These are phyloP conservation scores for Diacronema lutheri DNA, from an alignment of 78 protist species.

Conservation along the genomic window DNA sequence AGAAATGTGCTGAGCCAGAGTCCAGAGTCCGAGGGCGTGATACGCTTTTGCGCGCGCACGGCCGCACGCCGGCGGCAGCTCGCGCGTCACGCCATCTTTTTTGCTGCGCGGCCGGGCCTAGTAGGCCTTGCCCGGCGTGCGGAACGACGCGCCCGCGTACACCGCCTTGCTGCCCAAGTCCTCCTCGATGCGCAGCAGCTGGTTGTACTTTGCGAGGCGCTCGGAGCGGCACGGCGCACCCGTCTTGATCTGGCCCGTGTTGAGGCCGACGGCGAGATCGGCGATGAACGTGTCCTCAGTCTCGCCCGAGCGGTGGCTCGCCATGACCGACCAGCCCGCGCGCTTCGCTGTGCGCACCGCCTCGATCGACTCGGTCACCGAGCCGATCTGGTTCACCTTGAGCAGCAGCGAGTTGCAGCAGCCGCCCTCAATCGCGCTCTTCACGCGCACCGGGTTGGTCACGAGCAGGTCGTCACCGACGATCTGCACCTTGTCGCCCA, in stretches of 20 bases:
- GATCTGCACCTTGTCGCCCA: slow-evolving; percentile 61
- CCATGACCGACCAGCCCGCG: slow-evolving; percentile 94
- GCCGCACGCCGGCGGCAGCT: too few species aligned
- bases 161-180: slow-evolving; percentile 37
- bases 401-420: slow-evolving; percentile 93
- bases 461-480: slow-evolving; percentile 97
- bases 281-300: slow-evolving; percentile 75
- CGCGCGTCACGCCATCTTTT: too few species aligned
- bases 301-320: slow-evolving; percentile 96
- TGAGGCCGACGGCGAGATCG: slow-evolving; percentile 13
- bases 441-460: slow-evolving; percentile 91
- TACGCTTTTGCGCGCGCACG: too few species aligned
- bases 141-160: slow-evolving; percentile 3
- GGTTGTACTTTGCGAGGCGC: slow-evolving; percentile 80
- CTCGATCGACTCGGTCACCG: slow-evolving; percentile 83
- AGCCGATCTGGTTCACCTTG: slow-evolving; percentile 96
- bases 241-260: slow-evolving; percentile 23
- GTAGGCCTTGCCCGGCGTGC: too few species aligned
- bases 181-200: slow-evolving; percentile 91
- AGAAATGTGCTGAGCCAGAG: too few species aligned
- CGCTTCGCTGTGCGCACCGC: slow-evolving; percentile 63
- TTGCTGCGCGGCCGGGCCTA: too few species aligned
- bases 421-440: slow-evolving; percentile 79
- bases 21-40: too few species aligned
- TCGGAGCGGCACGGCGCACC: slow-evolving; percentile 30